Evolutionary conservation across 2,329 filamentous ascomycete species (phyloP).

Genomic region (Xylaria multiplex): DNA sequence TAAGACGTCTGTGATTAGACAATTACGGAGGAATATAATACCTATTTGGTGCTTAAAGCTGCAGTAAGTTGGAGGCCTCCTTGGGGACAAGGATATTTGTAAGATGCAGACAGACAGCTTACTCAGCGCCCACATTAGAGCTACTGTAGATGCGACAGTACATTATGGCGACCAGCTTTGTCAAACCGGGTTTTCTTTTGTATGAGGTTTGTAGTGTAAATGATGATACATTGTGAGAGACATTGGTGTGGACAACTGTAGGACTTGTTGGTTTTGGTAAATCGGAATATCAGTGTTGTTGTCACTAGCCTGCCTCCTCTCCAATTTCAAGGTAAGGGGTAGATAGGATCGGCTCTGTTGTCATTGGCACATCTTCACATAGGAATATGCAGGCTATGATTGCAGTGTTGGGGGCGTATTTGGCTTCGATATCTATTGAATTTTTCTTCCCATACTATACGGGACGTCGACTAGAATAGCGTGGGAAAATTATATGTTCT

Average conservation of each 20-base stretch:
- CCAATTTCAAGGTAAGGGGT: background rate
- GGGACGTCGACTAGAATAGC: background rate
- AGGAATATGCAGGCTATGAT: background rate
- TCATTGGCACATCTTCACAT: background rate
- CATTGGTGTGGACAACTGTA: background rate
- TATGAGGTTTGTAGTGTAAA: no score
- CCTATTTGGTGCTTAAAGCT: background rate
- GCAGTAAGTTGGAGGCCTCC: conserved; percentile 24
- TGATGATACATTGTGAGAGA: background rate
- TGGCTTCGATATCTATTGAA: background rate
- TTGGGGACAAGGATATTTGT: background rate
- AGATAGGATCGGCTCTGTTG: background rate
- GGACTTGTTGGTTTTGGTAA: background rate
- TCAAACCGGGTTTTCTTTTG: no score
- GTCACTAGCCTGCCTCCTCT: background rate
- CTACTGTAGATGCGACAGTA: no score
- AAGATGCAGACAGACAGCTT: no score
- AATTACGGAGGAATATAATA: background rate
- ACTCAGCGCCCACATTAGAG: no score
- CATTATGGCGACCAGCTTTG: no score
- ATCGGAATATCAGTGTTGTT: no score
- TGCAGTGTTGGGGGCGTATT: background rate
- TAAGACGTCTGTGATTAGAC: no score
- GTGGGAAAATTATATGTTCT: conserved; percentile 23
- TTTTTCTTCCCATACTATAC: background rate